A percentile compares a stretch with the other conserved stretches of the same genome.
phyloP scores from a whole-genome alignment of 2,329 filamentous ascomycete genomes.

The Apiospora malaysiana region DNA sequence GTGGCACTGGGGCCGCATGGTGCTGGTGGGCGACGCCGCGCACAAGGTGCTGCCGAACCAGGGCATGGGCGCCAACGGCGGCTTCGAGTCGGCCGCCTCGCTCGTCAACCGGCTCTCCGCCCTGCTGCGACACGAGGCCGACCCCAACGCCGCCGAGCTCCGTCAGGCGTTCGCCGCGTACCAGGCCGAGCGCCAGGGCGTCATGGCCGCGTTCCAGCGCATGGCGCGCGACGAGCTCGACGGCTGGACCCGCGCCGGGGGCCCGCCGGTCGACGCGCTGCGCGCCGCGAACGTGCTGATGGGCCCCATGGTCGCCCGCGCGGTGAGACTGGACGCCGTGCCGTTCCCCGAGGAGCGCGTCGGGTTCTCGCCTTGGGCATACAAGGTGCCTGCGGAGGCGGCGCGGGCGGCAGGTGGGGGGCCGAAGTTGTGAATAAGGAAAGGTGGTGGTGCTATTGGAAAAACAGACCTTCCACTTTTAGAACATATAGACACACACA shows the following conservation, averaged over 20 bases:
- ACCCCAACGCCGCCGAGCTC: neutral
- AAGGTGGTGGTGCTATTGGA: no score
- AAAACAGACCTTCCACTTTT: neutral
- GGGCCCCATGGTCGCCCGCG: neutral
- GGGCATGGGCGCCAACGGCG: constrained; percentile 39
- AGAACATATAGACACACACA: neutral
- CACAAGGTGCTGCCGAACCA: constrained; percentile 40
- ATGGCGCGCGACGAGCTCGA: constrained; percentile 1
- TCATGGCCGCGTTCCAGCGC: neutral
- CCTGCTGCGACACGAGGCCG: neutral
- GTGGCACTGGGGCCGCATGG: constrained; percentile 40
- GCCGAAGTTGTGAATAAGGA: neutral
- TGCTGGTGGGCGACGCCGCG: constrained; percentile 43
- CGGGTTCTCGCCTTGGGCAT: neutral
- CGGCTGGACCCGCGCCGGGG: neutral
- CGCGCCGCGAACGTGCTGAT: neutral
- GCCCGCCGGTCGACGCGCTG: neutral
- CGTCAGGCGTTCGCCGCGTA: neutral
- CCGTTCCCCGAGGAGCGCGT: neutral
- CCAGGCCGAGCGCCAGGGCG: constrained; percentile 1
- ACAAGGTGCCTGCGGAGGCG: constrained; percentile 1
- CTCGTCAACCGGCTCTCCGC: neutral
- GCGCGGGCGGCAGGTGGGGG: neutral
- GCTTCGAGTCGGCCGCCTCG: neutral
- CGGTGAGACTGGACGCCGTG: neutral